Base-by-base conservation (phyloP, 169 alveolate genomes). In the Pseudocohnilembus persalinus region DNA sequence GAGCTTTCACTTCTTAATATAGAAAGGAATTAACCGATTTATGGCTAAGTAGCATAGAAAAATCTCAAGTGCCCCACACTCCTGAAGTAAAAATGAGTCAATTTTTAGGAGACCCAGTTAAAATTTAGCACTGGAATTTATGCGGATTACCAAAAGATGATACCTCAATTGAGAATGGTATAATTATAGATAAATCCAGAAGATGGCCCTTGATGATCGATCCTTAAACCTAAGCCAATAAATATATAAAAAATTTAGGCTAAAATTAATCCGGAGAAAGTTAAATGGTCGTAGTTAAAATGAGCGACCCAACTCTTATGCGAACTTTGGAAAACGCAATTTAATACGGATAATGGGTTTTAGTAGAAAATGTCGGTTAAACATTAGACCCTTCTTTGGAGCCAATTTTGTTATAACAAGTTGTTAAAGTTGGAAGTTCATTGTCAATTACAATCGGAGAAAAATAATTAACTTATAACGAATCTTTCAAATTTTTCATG, bases 161-260 rank as follows among this genome's bases (percentile, higher is more conserved):
- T 78, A 89, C 97, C 74, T 96, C 98, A 0, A 96, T 96, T 31
- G 98, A 97, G 89, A 97, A 97, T 86, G 99, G 97, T 77, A 96
- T 97, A 77, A 97, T 97, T 76, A 96, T 97, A 93, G 97, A 95
- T 84, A 93, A 94, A 73, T 90, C 98, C 30, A 94, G 99, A 92
- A 94, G 98, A 90, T 97, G 99, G 99, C 97, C 98, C 29, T 92
- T 96, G 83, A 97, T 97, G 99, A 96, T 97, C 87, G 99, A 97
- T 85, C 99, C 99, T 20, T 97, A 97, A 84, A 95, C 96, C 76
- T 95, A 96, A 91, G 99, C 99, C 1, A 96, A 96, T 87, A 95
- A 92, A 78, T 97, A 94, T 88, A 93, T 97, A 82, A 97, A 97
- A 93, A 92, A 92, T 77, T 91, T 91, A 35, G 99, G 98, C 35